Percentiles rank a stretch among this genome's conserved stretches.
These are phyloP conservation scores for Lagerstroemia speciosa DNA, from an alignment of 345 rosid genomes.

Conservation along the genomic window DNA sequence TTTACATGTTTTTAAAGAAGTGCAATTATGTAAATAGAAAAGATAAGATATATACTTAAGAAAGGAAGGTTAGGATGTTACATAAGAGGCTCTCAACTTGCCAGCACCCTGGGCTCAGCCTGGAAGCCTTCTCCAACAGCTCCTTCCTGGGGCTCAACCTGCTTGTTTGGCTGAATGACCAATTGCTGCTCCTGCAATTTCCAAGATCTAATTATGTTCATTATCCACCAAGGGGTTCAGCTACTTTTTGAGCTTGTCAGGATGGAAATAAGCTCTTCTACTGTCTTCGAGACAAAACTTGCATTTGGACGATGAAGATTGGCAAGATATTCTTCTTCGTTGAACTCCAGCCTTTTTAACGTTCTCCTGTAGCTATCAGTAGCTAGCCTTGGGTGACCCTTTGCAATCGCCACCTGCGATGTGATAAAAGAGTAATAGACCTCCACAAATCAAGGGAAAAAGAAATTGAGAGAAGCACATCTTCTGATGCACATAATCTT, in stretches of 20 bases:
- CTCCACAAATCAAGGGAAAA: not conserved
- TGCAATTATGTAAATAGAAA: too few species aligned
- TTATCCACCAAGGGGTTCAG: not conserved
- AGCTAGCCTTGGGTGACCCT: slow-evolving; percentile 47
- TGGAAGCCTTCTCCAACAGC: slow-evolving; percentile 68
- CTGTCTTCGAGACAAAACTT: slow-evolving; percentile 18
- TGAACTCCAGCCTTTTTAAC: slow-evolving; percentile 19
- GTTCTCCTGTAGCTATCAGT: slow-evolving; percentile 39
- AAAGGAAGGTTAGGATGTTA: too few species aligned
- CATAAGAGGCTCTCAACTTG: slow-evolving; percentile 20
- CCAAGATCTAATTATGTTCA: not conserved
- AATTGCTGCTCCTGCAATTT: not conserved
- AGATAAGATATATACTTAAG: too few species aligned
- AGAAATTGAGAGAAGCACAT: not conserved
- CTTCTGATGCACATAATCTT: too few species aligned
- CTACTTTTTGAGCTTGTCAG: slow-evolving; percentile 6
- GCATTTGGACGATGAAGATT: slow-evolving; percentile 32
- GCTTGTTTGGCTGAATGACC: too few species aligned
- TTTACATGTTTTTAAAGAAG: too few species aligned
- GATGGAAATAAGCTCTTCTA: slow-evolving; percentile 23
- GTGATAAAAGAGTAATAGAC: not conserved
- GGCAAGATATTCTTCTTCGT: slow-evolving; percentile 23
- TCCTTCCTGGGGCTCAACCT: slow-evolving; percentile 23
- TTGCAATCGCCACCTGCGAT: slow-evolving; percentile 50
- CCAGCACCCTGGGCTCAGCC: slow-evolving; percentile 54